phyloP scores from a whole-genome alignment of 805 yeast species.

The Wickerhamiella azyma region DNA sequence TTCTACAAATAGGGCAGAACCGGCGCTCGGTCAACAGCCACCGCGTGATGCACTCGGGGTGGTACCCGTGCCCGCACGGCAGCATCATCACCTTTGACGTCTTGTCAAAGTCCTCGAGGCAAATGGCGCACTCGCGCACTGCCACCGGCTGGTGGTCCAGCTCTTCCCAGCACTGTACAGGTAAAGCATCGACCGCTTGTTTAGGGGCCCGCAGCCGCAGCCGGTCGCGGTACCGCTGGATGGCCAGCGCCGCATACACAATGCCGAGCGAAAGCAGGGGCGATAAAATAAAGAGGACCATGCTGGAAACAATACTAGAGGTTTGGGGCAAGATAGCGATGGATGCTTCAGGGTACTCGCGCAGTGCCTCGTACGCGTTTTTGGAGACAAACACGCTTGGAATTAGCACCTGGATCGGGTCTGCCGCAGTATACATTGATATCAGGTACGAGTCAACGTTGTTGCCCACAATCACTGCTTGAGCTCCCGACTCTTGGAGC shows the following conservation, averaged over 20 bases:
- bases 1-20: constrained; percentile 44
- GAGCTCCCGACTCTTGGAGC: constrained; percentile 34
- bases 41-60: constrained; percentile 41
- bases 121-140: constrained; percentile 45
- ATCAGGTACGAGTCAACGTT: constrained; percentile 34
- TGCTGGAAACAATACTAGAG: constrained; percentile 26
- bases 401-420: constrained; percentile 30
- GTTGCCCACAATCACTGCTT: constrained; percentile 44
- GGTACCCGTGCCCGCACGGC: constrained; percentile 51
- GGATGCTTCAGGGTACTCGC: constrained; percentile 14
- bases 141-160: constrained; percentile 13
- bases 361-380: constrained; percentile 28
- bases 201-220: constrained; percentile 28
- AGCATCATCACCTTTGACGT: constrained; percentile 36
- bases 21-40: constrained; percentile 45
- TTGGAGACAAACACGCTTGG: constrained; percentile 42
- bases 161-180: constrained; percentile 25
- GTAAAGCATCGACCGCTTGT: constrained; percentile 26
- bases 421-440: constrained; percentile 40
- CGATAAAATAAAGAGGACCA: constrained; percentile 28
- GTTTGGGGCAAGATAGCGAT: constrained; percentile 18
- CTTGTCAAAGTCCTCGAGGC: constrained; percentile 41
- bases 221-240: constrained; percentile 26
- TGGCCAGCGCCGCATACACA: constrained; percentile 25
- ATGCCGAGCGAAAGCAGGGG: constrained; percentile 29